Evolutionary conservation across 2,329 filamentous ascomycete species (phyloP), one percentile per base, ranked within the genome.

Genomic region (Colletotrichum tanaceti): DNA sequence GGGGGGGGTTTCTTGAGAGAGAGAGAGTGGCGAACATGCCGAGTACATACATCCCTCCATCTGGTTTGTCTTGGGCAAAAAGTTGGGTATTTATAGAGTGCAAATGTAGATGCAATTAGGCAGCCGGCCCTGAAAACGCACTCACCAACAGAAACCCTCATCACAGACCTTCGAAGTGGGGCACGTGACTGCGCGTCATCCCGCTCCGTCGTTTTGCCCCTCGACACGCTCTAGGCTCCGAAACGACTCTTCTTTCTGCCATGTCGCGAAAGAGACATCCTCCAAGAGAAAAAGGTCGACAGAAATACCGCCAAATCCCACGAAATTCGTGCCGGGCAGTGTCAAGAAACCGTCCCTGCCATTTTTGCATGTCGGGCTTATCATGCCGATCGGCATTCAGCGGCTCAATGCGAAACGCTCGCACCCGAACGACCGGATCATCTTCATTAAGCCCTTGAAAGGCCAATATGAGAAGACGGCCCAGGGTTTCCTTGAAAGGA

Each of bases 371-470:
- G 13, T 44, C 57, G n/a, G 22, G 4, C 2, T n/a, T 71, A 77
- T 16, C 5, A 96, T 96, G 93, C 91, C 92, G 58, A 81, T 93
- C 65, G 92, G 92, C 61, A 92, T 93, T 75, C 87, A 93, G 80
- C 88, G 93, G 71, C 83, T 97, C 58, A 97, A 97, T 75, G 90
- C 89, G 73, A 91, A 87, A 75, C 87, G 85, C 53, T 88, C 90
- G 62, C 90, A 92, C 67, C 93, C 93, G 9, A 97, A 96, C 74
- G 84, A 88, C 24, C 87, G 89, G 69, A 93, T 97, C 73, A 88
- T 93, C 76, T 97, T 97, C 82, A 95, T 97, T 81, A 94, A 94
- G 75, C 90, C 93, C 1, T 83, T 94, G 0, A 84, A 89, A 16
- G 91, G 91, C 0, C 81, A 86, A 0, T 86, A 90, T 71, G 86